Base-by-base conservation (phyloP, 306 rosid genomes). In the Prosopis cineraria region DNA sequence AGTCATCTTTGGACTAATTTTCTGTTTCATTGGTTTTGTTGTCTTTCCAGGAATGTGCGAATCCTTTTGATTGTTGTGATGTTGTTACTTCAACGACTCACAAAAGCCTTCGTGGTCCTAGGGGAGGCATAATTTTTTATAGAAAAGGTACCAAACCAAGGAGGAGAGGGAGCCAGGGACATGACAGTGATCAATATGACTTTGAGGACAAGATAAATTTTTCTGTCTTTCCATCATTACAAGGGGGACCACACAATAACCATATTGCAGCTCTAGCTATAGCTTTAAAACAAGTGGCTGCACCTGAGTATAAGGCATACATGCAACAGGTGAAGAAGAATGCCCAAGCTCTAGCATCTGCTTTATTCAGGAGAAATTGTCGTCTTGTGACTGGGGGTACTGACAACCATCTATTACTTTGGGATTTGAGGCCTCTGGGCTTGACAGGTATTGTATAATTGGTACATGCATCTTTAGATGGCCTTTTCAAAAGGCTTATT, bases 211-310 rank as follows among this genome's bases (percentile, higher is more conserved):
- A 86, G 87, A 91, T 95, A 73, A 95, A 92, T 81, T 94, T 94
- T 76, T 90, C 97, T 39, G 98, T 95, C 56, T 92, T 92, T 41
- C 97, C 98, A 72, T 93, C 98, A 41, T 29, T 92, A 87, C 98
- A 95, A 89, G 98, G 98, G 39, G 98, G 98, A 24, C 98, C 98
- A 0, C 98, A 95, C 88, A 95, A 95, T 86, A 95, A 95, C 81
- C 97, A 95, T 70, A 92, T 89, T 71, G 98, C 97, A 71, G 98
- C 98, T 4, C 98, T 95, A 80, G 97, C 98, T 69, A 91, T 95
- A 72, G 97, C 98, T 45, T 87, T 95, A 70, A 95, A 88, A 80
- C 97, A 95, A 86, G 97, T 89, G 78, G 97, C 95, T 60, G 85
- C 94, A 72, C 89, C 93, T 6, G 97, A 87, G 81, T 95, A 84